Evolutionary conservation across 345 rosid species (phyloP), one percentile per base, ranked within the genome.

Genomic region (Melastoma malabathricum): DNA sequence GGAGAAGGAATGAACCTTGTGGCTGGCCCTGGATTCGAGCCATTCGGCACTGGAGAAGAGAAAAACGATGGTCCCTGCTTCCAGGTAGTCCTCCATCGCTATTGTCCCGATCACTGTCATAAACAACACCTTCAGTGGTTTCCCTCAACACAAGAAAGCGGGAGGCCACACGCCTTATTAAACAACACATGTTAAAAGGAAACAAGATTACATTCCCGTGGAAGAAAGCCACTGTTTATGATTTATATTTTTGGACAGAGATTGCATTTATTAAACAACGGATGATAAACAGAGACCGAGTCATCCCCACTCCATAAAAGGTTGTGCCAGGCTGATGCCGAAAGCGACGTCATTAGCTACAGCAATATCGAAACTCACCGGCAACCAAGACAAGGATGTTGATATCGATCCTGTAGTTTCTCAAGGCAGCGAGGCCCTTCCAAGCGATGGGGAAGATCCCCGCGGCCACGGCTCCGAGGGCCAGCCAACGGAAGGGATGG

Each of bases 21-120:
- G 83, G 81, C 95, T 66, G 66, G 98, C 95, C 50, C 85, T 77
- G 19, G 95, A 61, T 49, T 92, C 85, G 13, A 92, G 95, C 98
- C 98, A 92, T 50, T 81, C 83, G 0, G 95, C 87, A 49, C 75
- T 71, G 19, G 86, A 69, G 78, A 87, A 87, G 50, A 92, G 74
- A 63, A 92, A 92, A 51, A 92, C 95, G 51, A 92, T 84, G 23
- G 84, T 69, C 52, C 72, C 98, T 38, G 98, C 87, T 78, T 92
- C 98, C 17, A 71, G 52, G 59, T 65, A 92, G 64, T 92, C 96
- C 25, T 22, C 7, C 93, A 92, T 62, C 9, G 78, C 87, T 3
- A 92, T 60, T 29, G 95, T 87, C 55, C 89, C 92, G n/a, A 68
- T 49, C 63, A 84, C 98, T 92, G 96, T 62, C 46, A 43, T 45